These are phyloP conservation scores for Cinnamomum chago DNA, from an alignment of 164 flowering plant species.

Conservation along the genomic window DNA sequence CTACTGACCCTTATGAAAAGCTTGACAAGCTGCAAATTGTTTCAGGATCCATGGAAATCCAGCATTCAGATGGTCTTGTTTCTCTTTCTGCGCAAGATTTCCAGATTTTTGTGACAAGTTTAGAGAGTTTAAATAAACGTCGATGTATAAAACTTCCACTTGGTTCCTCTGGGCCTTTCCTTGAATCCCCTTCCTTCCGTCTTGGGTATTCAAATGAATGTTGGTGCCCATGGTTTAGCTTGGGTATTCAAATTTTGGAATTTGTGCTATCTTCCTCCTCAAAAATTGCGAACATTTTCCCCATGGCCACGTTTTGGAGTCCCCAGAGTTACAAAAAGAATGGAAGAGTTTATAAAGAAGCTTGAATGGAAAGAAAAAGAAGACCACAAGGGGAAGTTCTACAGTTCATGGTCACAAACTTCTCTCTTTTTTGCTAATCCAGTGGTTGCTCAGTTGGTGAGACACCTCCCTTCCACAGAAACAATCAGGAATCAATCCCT, in stretches of 20 bases:
- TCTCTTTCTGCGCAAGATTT: conserved; percentile 59
- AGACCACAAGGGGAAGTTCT: too few relatives aligned
- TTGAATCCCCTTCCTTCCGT: conserved; percentile 68
- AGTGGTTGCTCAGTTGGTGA: too few relatives aligned
- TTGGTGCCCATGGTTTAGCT: conserved; percentile 97
- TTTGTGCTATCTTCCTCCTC: conserved; percentile 79
- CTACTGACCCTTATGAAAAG: conserved; percentile 92
- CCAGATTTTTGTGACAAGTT: conserved; percentile 72
- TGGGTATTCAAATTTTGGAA: conserved; percentile 86
- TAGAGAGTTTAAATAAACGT: conserved; percentile 66
- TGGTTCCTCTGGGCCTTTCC: conserved; percentile 48
- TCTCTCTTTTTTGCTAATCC: too few relatives aligned
- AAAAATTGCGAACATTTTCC: conserved; percentile 85
- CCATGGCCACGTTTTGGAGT: conserved; percentile 96
- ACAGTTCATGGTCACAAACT: too few relatives aligned
- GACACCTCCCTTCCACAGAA: too few relatives aligned
- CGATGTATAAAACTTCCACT: conserved; percentile 51
- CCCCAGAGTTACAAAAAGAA: conserved; percentile 71
- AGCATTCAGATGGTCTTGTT: conserved; percentile 92
- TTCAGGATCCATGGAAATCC: conserved; percentile 65
- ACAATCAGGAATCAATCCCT: too few relatives aligned
- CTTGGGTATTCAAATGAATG: conserved; percentile 67
- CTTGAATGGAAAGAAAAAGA: too few relatives aligned
- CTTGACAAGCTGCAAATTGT: conserved; percentile 72
- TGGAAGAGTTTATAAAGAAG: too few relatives aligned